Percentiles rank a stretch among this genome's conserved stretches.
phyloP scores from a whole-genome alignment of 345 rosid species.

The Zanthoxylum bungeanum region DNA sequence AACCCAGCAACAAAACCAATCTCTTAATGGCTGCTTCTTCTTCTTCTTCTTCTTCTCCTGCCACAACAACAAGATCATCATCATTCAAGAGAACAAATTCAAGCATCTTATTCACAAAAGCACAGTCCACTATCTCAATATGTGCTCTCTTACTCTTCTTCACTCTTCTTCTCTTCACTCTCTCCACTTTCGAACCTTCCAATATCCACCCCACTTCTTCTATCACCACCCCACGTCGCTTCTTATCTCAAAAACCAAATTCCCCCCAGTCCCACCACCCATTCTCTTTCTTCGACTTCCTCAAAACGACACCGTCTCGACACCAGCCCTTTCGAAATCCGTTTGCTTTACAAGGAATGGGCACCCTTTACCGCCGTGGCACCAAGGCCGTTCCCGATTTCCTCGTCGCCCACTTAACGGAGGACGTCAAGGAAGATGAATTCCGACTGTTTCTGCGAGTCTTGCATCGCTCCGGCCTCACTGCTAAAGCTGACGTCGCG shows the following conservation, averaged over 20 bases:
- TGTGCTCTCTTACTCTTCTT: slow-evolving; percentile 65
- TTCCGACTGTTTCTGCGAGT: slow-evolving; percentile 60
- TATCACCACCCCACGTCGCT: not conserved
- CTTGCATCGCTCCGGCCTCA: slow-evolving; percentile 63
- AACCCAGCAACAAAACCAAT: not conserved
- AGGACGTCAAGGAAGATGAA: slow-evolving; percentile 47
- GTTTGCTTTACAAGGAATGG: slow-evolving; percentile 68
- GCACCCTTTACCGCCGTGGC: slow-evolving; percentile 55
- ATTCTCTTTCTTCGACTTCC: not conserved
- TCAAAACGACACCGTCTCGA: not conserved
- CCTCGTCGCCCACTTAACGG: slow-evolving; percentile 57
- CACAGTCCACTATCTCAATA: slow-evolving; percentile 81
- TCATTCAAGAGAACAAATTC: slow-evolving; percentile 40
- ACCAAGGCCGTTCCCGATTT: slow-evolving; percentile 55
- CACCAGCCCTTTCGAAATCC: not conserved
- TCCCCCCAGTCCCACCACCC: too few relatives aligned
- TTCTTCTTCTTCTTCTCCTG: not conserved
- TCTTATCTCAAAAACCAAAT: not conserved
- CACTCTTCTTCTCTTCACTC: slow-evolving; percentile 77
- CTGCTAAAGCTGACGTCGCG: slow-evolving; percentile 60
- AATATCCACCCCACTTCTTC: slow-evolving; percentile 22
- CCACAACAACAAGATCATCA: not conserved
- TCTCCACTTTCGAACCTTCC: slow-evolving; percentile 84
- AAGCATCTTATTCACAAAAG: slow-evolving; percentile 50
- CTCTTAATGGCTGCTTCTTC: slow-evolving; percentile 16